Evolutionary conservation across 345 rosid species (phyloP).

Genomic region (Nasturtium officinale): DNA sequence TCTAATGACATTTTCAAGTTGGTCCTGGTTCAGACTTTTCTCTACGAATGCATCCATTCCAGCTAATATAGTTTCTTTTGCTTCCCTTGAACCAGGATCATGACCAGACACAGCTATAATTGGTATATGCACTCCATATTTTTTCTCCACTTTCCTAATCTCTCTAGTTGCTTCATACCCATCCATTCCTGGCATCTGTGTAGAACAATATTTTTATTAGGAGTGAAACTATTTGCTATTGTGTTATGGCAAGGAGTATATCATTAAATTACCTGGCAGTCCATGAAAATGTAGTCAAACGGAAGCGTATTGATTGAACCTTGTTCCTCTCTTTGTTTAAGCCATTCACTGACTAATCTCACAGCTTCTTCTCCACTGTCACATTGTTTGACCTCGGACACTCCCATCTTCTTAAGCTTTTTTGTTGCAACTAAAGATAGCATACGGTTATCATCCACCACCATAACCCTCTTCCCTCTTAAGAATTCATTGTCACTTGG

Average conservation of each 20-base stretch:
- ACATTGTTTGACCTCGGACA: constrained; percentile 48
- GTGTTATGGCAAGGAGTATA: not conserved
- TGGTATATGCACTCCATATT: constrained; percentile 56
- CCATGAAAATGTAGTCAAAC: constrained; percentile 78
- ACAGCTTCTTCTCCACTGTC: constrained; percentile 63
- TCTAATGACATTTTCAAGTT: constrained; percentile 39
- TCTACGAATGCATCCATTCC: constrained; percentile 69
- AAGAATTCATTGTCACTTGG: constrained; percentile 36
- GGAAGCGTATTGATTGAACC: constrained; percentile 43
- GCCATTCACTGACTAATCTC: constrained; percentile 41
- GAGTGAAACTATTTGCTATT: not conserved
- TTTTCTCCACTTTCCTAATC: constrained; percentile 61
- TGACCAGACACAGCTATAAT: constrained; percentile 76
- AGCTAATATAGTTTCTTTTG: constrained; percentile 42
- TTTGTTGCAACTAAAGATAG: constrained; percentile 29
- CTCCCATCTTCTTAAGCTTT: constrained; percentile 54
- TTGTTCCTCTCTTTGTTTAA: constrained; percentile 27
- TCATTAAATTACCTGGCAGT: constrained; percentile 61
- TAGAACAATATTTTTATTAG: not conserved
- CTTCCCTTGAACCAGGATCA: constrained; percentile 41
- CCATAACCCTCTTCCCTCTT: constrained; percentile 59
- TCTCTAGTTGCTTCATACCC: constrained; percentile 68
- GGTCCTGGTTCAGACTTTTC: constrained; percentile 45
- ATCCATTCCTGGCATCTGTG: constrained; percentile 75
- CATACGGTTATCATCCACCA: constrained; percentile 58